Percentiles rank a stretch among this genome's conserved stretches.
Evolutionary conservation across 2,329 filamentous ascomycete genomes (phyloP).

Genomic region (Penicillium oxalicum): DNA sequence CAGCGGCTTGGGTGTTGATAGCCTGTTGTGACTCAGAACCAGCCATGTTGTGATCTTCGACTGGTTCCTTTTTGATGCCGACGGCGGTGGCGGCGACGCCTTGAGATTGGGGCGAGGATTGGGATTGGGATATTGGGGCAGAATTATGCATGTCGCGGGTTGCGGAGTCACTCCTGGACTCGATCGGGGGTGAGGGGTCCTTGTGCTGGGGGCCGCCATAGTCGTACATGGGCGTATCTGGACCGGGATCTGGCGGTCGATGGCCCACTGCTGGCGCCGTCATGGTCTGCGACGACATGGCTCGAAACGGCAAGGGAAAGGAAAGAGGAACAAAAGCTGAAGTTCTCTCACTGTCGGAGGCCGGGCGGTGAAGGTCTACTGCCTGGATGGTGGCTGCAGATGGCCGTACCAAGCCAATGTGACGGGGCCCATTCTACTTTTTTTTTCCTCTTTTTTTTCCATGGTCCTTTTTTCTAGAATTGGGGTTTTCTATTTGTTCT

Average conservation of each 20-base stretch:
- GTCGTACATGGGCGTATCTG: constrained; percentile 37
- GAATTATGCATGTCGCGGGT: constrained; percentile 35
- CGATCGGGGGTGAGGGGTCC: constrained; percentile 23
- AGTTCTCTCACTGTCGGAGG: constrained; percentile 16
- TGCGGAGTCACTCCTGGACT: constrained; percentile 33
- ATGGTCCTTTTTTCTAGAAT: not conserved
- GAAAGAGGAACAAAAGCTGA: constrained; percentile 22
- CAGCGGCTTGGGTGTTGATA: constrained; percentile 36
- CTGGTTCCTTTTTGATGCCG: constrained; percentile 28
- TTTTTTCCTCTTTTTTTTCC: no score
- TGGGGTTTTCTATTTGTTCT: not conserved
- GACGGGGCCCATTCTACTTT: no score
- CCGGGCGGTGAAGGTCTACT: constrained; percentile 21
- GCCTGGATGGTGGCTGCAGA: constrained; percentile 21
- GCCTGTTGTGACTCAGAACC: constrained; percentile 26
- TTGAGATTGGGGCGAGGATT: constrained; percentile 9
- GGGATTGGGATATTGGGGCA: constrained; percentile 24
- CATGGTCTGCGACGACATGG: constrained; percentile 45
- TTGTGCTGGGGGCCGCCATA: constrained; percentile 28
- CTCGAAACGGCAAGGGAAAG: constrained; percentile 23
- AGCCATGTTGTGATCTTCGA: constrained; percentile 19
- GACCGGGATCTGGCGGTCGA: constrained; percentile 39
- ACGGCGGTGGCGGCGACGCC: constrained; percentile 26
- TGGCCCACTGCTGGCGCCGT: constrained; percentile 43
- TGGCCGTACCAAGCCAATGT: constrained; percentile 13